A percentile compares a stretch with the other conserved stretches of the same genome.
phyloP scores from a whole-genome alignment of 768 basidiomycete species.

The Calocybe cyanea region DNA sequence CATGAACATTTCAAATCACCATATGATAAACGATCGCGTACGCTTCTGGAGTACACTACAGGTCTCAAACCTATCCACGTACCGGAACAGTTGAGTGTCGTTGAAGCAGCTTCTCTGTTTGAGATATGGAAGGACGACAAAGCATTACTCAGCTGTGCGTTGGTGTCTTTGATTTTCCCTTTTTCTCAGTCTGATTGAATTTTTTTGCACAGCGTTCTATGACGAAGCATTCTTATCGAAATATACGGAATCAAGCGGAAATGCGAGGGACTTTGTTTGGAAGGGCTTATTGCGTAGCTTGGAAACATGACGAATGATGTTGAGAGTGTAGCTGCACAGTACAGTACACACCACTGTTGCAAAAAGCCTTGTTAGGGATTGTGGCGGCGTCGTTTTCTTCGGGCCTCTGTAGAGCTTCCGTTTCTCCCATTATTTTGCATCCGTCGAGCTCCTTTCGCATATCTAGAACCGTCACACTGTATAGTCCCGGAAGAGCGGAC shows the following conservation, averaged over 20 bases:
- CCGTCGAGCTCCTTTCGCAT: too few relatives aligned
- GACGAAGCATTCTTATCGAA: conserved; percentile 80
- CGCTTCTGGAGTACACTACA: conserved; percentile 47
- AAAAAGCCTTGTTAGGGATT: too few relatives aligned
- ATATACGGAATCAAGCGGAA: conserved; percentile 75
- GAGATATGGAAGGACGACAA: conserved; percentile 70
- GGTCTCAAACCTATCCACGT: conserved; percentile 39
- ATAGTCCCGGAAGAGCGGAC: too few relatives aligned
- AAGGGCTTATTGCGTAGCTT: conserved; percentile 47
- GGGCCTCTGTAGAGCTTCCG: too few relatives aligned
- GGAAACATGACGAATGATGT: conserved; percentile 14
- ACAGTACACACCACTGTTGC: too few relatives aligned
- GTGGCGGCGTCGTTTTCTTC: too few relatives aligned
- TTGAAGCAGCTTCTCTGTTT: conserved; percentile 73
- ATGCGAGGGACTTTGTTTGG: conserved; percentile 76
- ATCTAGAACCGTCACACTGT: too few relatives aligned
- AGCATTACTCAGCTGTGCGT: conserved; percentile 49
- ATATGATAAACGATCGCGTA: conserved; percentile 51
- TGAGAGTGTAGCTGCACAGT: too few relatives aligned
- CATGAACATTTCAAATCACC: conserved; percentile 41
- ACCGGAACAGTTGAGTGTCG: conserved; percentile 54
- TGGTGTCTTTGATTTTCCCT: conserved; percentile 5
- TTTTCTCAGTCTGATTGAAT: background rate
- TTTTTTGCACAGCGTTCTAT: conserved; percentile 28
- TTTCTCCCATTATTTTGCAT: too few relatives aligned